phyloP scores from a whole-genome alignment of 78 protist species.

The Dictyostelium firmibasis region DNA sequence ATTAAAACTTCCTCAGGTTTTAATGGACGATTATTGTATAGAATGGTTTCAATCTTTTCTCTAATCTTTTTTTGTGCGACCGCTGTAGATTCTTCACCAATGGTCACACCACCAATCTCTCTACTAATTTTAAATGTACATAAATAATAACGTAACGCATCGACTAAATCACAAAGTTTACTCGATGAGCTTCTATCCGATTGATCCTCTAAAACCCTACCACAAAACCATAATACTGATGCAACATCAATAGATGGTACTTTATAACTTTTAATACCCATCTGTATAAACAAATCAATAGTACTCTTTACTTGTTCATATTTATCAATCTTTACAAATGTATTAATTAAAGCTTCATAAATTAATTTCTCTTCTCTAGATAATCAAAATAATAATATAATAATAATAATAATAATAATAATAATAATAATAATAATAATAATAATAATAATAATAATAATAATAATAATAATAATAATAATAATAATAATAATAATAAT shows the following conservation, averaged over 20 bases:
- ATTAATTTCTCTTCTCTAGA: conserved; percentile 29
- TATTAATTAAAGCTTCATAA: conserved; percentile 24
- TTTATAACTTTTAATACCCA: conserved; percentile 35
- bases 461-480: too few relatives aligned
- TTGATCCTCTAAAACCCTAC: conserved; percentile 43
- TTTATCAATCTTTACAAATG: not conserved
- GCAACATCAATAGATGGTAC: conserved; percentile 44
- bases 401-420: too few relatives aligned
- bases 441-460: too few relatives aligned
- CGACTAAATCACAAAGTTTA: conserved; percentile 48
- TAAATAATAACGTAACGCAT: conserved; percentile 58
- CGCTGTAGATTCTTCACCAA: conserved; percentile 55
- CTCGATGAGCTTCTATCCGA: conserved; percentile 38
- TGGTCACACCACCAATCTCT: conserved; percentile 60
- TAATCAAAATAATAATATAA: too few relatives aligned
- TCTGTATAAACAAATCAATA: conserved; percentile 9
- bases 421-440: too few relatives aligned
- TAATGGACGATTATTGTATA: conserved; percentile 54
- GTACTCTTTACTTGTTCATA: conserved; percentile 30
- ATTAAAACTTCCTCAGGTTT: conserved; percentile 41
- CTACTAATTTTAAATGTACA: conserved; percentile 67
- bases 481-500: not conserved
- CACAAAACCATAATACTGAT: conserved; percentile 27
- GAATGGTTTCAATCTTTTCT: conserved; percentile 51
- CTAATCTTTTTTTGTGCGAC: conserved; percentile 55